Evolutionary conservation across 495 filamentous ascomycete species (phyloP), one percentile per base, ranked within the genome.

Genomic region (Geopyxis carbonaria): DNA sequence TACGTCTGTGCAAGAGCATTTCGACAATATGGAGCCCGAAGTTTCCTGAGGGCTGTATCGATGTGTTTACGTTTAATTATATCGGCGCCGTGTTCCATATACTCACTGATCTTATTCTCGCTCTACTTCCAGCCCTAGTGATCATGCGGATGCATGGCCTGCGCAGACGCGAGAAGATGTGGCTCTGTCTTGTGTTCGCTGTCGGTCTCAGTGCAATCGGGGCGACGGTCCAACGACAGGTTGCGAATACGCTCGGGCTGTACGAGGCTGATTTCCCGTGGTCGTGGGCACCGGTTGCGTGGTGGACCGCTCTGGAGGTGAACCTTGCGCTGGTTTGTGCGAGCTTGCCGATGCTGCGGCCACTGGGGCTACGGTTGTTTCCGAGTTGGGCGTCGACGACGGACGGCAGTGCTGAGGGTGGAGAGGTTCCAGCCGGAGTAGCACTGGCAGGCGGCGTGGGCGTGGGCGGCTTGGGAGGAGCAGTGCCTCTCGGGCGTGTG

Each of bases 121-220:
- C 37, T 25, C 33, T 33, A 10, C 1, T 46, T 5, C 46, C 46
- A 1, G n/a, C n/a, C n/a, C n/a, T n/a, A n/a, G n/a, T n/a, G n/a
- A 46, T 49, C 18, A 43, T 44, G 4, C 42, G 46, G 19, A 13
- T 49, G 22, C 37, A 34, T 8, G 24, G 19, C 6, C 23, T 49
- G 15, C 44, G 38, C 10, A 20, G 20, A 6, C 42, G 44, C 18
- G 43, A 49, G 46, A 49, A 46, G 27, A 42, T 41, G 19, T 27
- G 27, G 5, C 38, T 41, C 11, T 27, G 31, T 18, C 13, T 41
- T 13, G 38, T 41, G 6, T 41, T 41, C 20, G 27, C 28, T 1
- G 28, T 41, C 4, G 38, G 38, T 10, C 20, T 23, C 9, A n/a
- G 22, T 15, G 27, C 38, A 14, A 32, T 31, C 20, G 10, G 31